Evolutionary conservation across 2,329 filamentous ascomycete species (phyloP).

Genomic region (Chrysosporium keratinophilum): DNA sequence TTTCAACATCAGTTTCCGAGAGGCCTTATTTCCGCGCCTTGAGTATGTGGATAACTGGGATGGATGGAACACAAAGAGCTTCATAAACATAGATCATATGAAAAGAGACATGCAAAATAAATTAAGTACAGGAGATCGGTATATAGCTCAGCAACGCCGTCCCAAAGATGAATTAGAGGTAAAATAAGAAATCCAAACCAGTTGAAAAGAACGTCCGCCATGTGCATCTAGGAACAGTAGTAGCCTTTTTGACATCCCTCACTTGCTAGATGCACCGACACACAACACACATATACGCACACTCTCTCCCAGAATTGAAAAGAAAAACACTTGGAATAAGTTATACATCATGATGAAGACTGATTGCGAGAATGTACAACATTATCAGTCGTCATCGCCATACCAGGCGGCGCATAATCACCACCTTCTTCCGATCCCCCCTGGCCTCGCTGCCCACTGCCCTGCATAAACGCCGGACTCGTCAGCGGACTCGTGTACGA

Average conservation of each 20-base stretch:
- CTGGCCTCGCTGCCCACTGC: background rate
- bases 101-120: background rate
- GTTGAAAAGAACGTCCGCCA: background rate
- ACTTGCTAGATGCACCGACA: background rate
- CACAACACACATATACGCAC: no score
- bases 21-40: no score
- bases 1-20: no score
- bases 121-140: constrained; percentile 6
- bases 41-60: background rate
- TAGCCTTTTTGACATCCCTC: background rate
- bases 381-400: constrained; percentile 11
- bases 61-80: background rate
- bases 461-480: constrained; percentile 32
- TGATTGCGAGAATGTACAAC: constrained; percentile 7
- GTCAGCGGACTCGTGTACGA: constrained; percentile 54
- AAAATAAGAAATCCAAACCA: background rate
- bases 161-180: background rate
- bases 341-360: background rate
- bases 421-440: background rate
- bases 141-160: background rate
- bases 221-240: no score
- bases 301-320: no score
- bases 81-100: background rate
- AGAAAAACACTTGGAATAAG: background rate
- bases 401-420: constrained; percentile 7